Evolutionary conservation across 2,329 filamentous ascomycete genomes (phyloP), one percentile per base, ranked within the genome.

Genomic region (Nemania sp.): DNA sequence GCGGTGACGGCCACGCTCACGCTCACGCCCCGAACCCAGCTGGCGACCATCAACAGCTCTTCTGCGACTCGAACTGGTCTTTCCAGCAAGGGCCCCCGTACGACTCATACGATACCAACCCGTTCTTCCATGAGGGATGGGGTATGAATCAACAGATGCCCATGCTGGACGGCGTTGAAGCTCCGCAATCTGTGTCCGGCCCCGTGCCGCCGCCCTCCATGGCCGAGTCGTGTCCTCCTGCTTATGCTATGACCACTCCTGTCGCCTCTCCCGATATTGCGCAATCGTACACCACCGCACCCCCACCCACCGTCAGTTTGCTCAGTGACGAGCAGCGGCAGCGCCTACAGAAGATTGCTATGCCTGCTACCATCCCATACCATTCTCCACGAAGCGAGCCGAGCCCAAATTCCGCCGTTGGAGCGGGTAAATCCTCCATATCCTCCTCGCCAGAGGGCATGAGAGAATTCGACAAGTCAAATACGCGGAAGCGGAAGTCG

Each of bases 401-500:
- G 41, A 86, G 83, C 61, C 82, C 83, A 14, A 77, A 80, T 58
- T 86, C 83, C 8, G 75, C 75, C 51, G 79, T 78, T 59, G 77
- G 77, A 22, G 69, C 71, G 58, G 78, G 74, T 59, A 73, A 77
- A 60, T 75, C 72, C 17, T 71, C 72, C 5, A 72, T 75, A 46
- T 86, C 84, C 14, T 89, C 84, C 9, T 89, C 86, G 2, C 86
- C 86, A n/a, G 85, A 83, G 56, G 72, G 68, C 40, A 66, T 68
- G 20, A 70, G 72, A 23, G 66, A 78, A 20, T 77, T 77, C n/a
- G 73, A 72, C 55, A 77, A 76, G 59, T 64, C 70, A 11, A 72
- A 68, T 52, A 78, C 72, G 57, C 79, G 85, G 62, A 91, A 91
- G 73, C 81, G 88, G 62, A 91, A 91, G 73, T 82, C 84, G 0